Percentiles rank a stretch among this genome's conserved stretches.
phyloP scores from a whole-genome alignment of 306 rosid species.

The Vachellia pachyceras region DNA sequence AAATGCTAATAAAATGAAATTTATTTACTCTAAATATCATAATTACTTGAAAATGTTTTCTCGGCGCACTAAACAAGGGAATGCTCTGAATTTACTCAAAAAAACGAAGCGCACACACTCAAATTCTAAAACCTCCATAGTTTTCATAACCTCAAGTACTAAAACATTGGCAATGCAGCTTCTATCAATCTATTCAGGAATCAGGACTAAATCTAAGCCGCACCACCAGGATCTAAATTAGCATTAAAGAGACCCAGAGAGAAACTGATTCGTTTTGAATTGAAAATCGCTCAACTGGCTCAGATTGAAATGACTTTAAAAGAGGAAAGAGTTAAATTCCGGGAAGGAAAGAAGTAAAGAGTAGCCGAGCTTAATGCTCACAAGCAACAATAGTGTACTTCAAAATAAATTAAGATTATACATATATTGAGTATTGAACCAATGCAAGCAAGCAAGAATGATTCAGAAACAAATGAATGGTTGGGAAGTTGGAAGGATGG shows the following conservation, averaged over 20 bases:
- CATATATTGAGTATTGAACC: neutral
- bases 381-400: neutral
- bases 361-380: neutral
- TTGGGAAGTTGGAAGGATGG: neutral
- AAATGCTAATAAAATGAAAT: slow-evolving; percentile 33
- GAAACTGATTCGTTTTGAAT: neutral
- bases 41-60: slow-evolving; percentile 13
- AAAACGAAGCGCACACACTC: neutral
- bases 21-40: slow-evolving; percentile 35
- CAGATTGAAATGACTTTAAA: neutral
- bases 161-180: slow-evolving; percentile 29
- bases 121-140: slow-evolving; percentile 39
- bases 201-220: slow-evolving; percentile 3
- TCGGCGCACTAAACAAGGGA: slow-evolving; percentile 40
- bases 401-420: neutral
- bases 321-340: no score
- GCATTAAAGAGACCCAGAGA: slow-evolving; percentile 38
- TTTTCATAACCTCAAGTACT: slow-evolving; percentile 28
- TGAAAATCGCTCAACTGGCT: no score
- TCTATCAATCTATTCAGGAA: slow-evolving; percentile 20
- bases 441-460: neutral
- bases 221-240: slow-evolving; percentile 12
- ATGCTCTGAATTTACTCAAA: slow-evolving; percentile 22
- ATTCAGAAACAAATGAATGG: neutral
- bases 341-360: neutral